phyloP scores from a whole-genome alignment of 1,139 yeast genomes.

The Kluyveromyces marxianus region DNA sequence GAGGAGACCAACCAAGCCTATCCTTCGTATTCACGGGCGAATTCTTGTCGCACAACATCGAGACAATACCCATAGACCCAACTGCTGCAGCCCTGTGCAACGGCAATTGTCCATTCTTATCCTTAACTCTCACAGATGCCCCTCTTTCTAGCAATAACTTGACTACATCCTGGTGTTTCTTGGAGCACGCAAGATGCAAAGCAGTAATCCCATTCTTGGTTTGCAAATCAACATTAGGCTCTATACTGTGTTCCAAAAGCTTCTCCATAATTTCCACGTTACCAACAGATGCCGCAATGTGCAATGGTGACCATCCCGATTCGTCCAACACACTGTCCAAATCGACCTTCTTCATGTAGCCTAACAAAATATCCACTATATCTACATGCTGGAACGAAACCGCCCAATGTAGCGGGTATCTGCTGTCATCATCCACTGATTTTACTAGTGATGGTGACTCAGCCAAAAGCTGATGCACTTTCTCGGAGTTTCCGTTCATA shows the following conservation, averaged over 20 bases:
- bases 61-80: conserved; percentile 54
- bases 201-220: conserved; percentile 66
- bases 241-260: conserved; percentile 37
- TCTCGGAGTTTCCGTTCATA: conserved; percentile 23
- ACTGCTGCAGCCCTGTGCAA: conserved; percentile 79
- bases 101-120: conserved; percentile 57
- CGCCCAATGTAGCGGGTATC: conserved; percentile 91
- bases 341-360: conserved; percentile 38
- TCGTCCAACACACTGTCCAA: conserved; percentile 63
- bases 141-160: conserved; percentile 44
- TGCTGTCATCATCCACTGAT: conserved; percentile 56
- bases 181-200: conserved; percentile 70
- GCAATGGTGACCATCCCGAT: conserved; percentile 85
- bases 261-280: conserved; percentile 44
- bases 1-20: conserved; percentile 70
- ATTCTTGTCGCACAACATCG: conserved; percentile 37
- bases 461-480: conserved; percentile 18
- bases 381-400: conserved; percentile 54
- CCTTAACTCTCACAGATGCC: conserved; percentile 60
- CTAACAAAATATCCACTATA: conserved; percentile 34
- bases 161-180: conserved; percentile 50
- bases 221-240: conserved; percentile 41
- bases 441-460: conserved; percentile 11
- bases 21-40: conserved; percentile 68
- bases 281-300: conserved; percentile 74